A percentile compares a stretch with the other conserved stretches of the same genome.
Conservation (phyloP, 2,329 filamentous ascomycete species). For the Pseudogymnoascus sp. region DNA sequence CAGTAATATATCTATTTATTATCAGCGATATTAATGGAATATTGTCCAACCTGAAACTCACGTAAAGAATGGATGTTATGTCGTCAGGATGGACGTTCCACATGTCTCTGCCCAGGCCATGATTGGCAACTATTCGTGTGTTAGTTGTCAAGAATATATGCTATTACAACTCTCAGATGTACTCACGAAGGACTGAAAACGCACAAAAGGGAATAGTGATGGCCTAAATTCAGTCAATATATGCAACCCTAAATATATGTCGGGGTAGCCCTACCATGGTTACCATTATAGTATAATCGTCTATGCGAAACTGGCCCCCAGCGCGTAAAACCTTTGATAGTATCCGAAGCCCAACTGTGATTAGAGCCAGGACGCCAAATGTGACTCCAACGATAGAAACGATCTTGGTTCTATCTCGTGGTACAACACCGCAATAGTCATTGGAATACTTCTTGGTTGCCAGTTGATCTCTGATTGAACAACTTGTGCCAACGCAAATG, state of each 20-base stretch:
- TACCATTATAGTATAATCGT: constrained; percentile 32
- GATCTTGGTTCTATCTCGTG: constrained; percentile 27
- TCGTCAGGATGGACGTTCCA: constrained; percentile 36
- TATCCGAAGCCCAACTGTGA: constrained; percentile 30
- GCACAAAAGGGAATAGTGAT: background rate
- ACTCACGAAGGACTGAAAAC: constrained; percentile 3
- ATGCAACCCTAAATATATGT: constrained; percentile 1
- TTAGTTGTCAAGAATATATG: constrained; percentile 6
- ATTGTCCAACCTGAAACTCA: constrained; percentile 11
- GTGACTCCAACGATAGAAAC: constrained; percentile 28
- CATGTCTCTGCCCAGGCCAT: constrained; percentile 36
- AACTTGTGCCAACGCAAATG: constrained; percentile 28
- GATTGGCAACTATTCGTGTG: constrained; percentile 27
- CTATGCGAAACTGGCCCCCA: constrained; percentile 31
- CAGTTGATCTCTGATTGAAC: constrained; percentile 31
- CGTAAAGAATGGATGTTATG: constrained; percentile 34
- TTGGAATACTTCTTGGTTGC: constrained; percentile 35
- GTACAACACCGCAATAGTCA: constrained; percentile 30
- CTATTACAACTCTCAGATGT: background rate
- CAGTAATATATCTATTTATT: constrained; percentile 32
- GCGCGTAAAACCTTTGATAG: constrained; percentile 29
- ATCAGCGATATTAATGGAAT: constrained; percentile 1
- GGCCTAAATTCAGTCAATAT: background rate
- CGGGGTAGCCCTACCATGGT: constrained; percentile 21
- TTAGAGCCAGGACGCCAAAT: constrained; percentile 28